Evolutionary conservation across 345 rosid genomes (phyloP).

Genomic region (Clarkia xantiana): DNA sequence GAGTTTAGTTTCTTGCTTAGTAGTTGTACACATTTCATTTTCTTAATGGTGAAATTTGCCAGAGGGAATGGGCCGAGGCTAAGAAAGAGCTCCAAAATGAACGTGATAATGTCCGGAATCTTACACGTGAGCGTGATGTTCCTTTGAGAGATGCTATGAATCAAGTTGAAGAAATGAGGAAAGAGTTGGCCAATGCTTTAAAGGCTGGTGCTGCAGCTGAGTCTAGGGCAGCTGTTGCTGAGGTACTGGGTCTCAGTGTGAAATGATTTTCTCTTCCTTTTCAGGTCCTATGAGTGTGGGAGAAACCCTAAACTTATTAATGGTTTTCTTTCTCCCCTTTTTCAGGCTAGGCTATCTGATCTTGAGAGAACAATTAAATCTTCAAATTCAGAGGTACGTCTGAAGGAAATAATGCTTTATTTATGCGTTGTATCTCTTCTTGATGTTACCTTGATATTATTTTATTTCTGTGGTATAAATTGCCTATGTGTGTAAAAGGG

Average conservation of each 20-base stretch:
- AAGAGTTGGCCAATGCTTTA: conserved; percentile 60
- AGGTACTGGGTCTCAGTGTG: conserved; percentile 41
- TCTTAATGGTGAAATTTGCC: conserved; percentile 1
- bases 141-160: conserved; percentile 55
- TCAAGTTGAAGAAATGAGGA: conserved; percentile 80
- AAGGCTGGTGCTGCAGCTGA: conserved; percentile 71
- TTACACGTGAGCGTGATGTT: conserved; percentile 52
- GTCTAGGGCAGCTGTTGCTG: conserved; percentile 74
- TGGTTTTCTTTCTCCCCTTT: neutral
- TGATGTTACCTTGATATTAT: too few species aligned
- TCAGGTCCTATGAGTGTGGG: neutral
- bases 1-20: too few species aligned
- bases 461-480: too few species aligned
- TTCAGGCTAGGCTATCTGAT: conserved; percentile 66
- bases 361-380: conserved; percentile 50
- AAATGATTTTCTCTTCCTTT: too few species aligned
- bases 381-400: conserved; percentile 50
- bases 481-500: too few species aligned
- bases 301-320: too few species aligned
- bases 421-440: neutral
- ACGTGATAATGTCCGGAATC: conserved; percentile 48
- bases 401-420: neutral
- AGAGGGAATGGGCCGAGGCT: conserved; percentile 97
- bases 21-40: too few species aligned
- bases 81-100: conserved; percentile 80